Conservation (phyloP, 208 protist genomes). For the Balamuthia mandrillaris region DNA sequence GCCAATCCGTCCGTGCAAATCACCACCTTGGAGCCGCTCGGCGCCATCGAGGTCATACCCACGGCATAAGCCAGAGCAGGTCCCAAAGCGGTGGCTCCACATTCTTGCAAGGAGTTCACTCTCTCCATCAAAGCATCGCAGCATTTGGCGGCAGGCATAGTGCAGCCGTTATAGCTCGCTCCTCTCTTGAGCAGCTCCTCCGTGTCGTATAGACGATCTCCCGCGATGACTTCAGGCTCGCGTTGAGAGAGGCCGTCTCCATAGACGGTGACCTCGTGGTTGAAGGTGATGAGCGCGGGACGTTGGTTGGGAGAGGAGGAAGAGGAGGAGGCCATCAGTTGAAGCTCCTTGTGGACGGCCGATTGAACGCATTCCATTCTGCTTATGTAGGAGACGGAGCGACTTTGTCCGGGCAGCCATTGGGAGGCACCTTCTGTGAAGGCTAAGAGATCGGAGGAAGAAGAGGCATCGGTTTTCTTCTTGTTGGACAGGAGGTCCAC, state of each 20-base stretch:
- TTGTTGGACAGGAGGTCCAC: not conserved
- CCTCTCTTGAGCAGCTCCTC: not conserved
- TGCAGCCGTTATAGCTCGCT: not conserved
- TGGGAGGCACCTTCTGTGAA: not conserved
- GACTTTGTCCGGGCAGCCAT: not conserved
- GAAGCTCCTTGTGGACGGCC: slow-evolving; percentile 8
- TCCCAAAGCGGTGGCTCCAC: slow-evolving; percentile 31
- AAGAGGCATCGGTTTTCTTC: not conserved
- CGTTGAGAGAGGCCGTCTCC: slow-evolving; percentile 33
- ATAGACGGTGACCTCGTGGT: slow-evolving; percentile 17
- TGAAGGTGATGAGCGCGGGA: slow-evolving; percentile 11
- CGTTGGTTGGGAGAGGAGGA: not conserved
- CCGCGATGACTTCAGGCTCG: not conserved
- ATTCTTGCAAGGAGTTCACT: not conserved
- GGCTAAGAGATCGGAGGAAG: not conserved
- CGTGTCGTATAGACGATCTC: slow-evolving; percentile 11
- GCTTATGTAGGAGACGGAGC: slow-evolving; percentile 42
- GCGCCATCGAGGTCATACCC: slow-evolving; percentile 1
- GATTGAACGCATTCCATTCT: slow-evolving; percentile 43
- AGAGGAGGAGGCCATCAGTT: not conserved
- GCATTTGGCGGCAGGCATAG: not conserved
- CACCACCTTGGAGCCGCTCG: slow-evolving; percentile 39
- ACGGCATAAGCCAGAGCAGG: slow-evolving; percentile 31
- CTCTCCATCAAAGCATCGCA: not conserved
- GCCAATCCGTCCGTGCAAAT: slow-evolving; percentile 50